Evolutionary conservation across 2,329 filamentous ascomycete genomes (phyloP), one percentile per base, ranked within the genome.

Genomic region (Diplodia seriata): DNA sequence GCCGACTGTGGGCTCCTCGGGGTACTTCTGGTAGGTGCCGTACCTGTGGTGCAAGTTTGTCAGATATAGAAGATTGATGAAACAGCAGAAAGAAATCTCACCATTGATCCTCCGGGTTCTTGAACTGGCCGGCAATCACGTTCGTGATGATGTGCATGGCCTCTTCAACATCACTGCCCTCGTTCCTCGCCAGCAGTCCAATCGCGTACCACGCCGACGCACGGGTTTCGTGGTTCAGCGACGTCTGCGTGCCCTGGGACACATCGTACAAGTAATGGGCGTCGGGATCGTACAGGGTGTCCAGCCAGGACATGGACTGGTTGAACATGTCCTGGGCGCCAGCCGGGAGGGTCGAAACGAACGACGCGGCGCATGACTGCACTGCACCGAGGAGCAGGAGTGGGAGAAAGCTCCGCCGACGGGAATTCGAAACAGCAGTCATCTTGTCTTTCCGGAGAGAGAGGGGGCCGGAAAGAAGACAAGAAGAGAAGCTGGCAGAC

Each of bases 181-280:
- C 69, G 70, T 89, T 86, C 2, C 87, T 80, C 15, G 85, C 85
- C 26, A 89, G 75, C 3, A 89, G 78, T 0, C 87, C 87, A 4
- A 85, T 79, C 0, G 85, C 85, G 73, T 89, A 89, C 86, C 87
- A 89, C 0, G 81, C 81, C 0, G 85, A 86, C 53, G 81, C 83
- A 65, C 86, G 81, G 0, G 86, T 89, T 54, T 87, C 85, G 69
- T 89, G 86, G 2, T 82, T 79, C 7, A 87, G 76, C 0, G 85
- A 84, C 49, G 62, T 65, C 38, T 65, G 62, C 4, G 51, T 47
- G 36, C 62, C 50, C 50, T 65, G 62, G 9, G 79, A 73, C 2
- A 79, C 77, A 68, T 80, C 76, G 73, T 86, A 86, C 18, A 88
- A 74, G 68, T 88, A 88, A 0, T 83, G 84, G 6, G 81, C 81